These are phyloP conservation scores for Lentinula lateritia DNA, from an alignment of 768 basidiomycete species.

Conservation along the genomic window DNA sequence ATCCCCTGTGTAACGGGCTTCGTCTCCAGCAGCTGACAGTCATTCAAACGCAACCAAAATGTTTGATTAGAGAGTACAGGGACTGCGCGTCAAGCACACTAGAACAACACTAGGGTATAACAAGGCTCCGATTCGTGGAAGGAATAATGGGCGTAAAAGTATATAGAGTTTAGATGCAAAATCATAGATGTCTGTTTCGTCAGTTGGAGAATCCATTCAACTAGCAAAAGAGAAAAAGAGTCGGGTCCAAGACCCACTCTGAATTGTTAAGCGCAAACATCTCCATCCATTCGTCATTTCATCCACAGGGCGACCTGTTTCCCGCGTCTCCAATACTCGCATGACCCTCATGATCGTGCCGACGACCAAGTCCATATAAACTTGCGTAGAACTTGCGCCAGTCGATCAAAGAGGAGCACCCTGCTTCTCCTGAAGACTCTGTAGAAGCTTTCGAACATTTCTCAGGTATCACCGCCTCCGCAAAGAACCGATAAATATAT, in stretches of 20 bases:
- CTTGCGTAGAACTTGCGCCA: background rate
- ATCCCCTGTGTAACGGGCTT: too few species aligned
- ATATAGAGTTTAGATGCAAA: background rate
- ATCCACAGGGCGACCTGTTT: background rate
- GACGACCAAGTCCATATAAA: background rate
- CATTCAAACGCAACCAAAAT: too few species aligned
- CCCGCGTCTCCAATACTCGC: background rate
- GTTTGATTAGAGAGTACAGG: background rate
- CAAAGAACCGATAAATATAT: conserved; percentile 1
- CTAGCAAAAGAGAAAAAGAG: background rate
- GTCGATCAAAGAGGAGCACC: background rate
- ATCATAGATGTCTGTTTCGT: background rate
- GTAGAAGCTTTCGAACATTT: background rate
- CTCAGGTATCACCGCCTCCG: conserved; percentile 1
- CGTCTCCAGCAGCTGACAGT: too few species aligned
- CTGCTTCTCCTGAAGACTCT: background rate
- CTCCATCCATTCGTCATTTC: background rate
- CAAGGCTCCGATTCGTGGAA: background rate
- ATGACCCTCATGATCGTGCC: background rate
- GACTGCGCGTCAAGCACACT: background rate
- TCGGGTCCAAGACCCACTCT: background rate
- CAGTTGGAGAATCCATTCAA: background rate
- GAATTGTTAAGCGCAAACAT: background rate
- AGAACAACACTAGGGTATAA: background rate
- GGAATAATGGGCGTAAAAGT: background rate